phyloP scores from a whole-genome alignment of 2,329 filamentous ascomycete genomes.

The Daldinia sp. region DNA sequence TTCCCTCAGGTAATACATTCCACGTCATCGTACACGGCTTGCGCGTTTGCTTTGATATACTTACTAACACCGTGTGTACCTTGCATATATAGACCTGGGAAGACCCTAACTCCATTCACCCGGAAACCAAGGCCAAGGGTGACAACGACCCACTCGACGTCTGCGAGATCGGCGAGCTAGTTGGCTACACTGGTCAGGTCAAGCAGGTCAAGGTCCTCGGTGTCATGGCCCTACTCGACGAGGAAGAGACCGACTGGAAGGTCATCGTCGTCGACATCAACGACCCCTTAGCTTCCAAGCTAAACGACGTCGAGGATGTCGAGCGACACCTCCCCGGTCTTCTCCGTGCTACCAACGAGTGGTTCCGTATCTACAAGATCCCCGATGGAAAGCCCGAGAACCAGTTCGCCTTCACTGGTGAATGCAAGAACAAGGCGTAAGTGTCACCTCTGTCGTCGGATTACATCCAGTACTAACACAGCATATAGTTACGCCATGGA shows the following conservation, averaged over 20 bases:
- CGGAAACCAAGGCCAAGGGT: constrained; percentile 98
- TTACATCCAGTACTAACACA: constrained; percentile 38
- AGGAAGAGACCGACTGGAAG: constrained; percentile 99
- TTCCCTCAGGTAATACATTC: constrained; percentile 83
- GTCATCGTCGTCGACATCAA: constrained; percentile 99
- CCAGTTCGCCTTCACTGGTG: constrained; percentile 99
- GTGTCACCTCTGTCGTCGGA: constrained; percentile 36
- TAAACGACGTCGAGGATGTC: constrained; percentile 98
- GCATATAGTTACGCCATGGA: constrained; percentile 83
- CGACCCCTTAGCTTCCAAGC: constrained; percentile 93
- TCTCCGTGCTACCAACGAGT: constrained; percentile 97
- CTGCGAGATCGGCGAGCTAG: constrained; percentile 98
- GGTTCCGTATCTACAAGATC: constrained; percentile 99
- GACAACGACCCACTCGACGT: constrained; percentile 99
- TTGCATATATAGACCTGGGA: constrained; percentile 90
- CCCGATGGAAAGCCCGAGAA: constrained; percentile 99
- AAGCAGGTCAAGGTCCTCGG: constrained; percentile 99
- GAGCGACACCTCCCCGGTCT: constrained; percentile 98
- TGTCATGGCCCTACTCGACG: constrained; percentile 98
- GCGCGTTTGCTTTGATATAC: constrained; percentile 7
- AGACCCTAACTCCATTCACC: constrained; percentile 94
- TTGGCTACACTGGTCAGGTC: constrained; percentile 93
- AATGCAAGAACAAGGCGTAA: constrained; percentile 99
- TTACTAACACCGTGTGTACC: constrained; percentile 9
- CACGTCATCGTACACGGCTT: constrained; percentile 19